A percentile compares a stretch with the other conserved stretches of the same genome.
Conservation (phyloP, 176 grass and related monocot species). For the Bromus sterilis region DNA sequence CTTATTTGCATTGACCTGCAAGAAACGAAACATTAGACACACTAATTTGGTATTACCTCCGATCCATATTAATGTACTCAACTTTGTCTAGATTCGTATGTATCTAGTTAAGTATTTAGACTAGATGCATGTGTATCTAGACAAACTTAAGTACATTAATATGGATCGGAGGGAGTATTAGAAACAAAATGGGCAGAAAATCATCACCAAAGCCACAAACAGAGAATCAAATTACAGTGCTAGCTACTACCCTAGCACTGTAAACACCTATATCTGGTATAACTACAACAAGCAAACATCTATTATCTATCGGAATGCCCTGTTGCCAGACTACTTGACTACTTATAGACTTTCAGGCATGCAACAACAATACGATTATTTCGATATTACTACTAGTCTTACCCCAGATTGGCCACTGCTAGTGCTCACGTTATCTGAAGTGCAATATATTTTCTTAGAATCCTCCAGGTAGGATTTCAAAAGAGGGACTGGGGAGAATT, state of each 20-base stretch:
- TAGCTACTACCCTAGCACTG: no score
- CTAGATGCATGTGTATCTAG: no score
- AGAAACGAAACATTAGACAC: neutral
- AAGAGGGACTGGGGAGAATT: constrained; percentile 53
- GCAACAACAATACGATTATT: neutral
- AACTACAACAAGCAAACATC: neutral
- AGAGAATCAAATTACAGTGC: neutral
- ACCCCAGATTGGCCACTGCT: constrained; percentile 44
- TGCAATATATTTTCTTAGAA: constrained; percentile 41
- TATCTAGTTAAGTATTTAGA: no score
- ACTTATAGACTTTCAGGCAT: neutral
- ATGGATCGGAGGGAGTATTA: no score
- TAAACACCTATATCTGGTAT: no score
- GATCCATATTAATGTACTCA: no score
- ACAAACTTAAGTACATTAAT: no score
- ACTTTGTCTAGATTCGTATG: no score
- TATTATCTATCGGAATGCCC: neutral
- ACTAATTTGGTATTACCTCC: constrained; percentile 9
- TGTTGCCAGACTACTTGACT: neutral
- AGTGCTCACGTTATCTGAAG: constrained; percentile 24
- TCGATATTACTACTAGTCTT: constrained; percentile 2
- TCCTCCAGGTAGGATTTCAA: constrained; percentile 69
- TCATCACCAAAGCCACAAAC: neutral
- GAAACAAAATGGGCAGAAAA: neutral
- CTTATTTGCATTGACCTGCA: constrained; percentile 43